Evolutionary conservation across 768 basidiomycete species (phyloP), one percentile per base, ranked within the genome.

Genomic region (Gautieria morchelliformis): DNA sequence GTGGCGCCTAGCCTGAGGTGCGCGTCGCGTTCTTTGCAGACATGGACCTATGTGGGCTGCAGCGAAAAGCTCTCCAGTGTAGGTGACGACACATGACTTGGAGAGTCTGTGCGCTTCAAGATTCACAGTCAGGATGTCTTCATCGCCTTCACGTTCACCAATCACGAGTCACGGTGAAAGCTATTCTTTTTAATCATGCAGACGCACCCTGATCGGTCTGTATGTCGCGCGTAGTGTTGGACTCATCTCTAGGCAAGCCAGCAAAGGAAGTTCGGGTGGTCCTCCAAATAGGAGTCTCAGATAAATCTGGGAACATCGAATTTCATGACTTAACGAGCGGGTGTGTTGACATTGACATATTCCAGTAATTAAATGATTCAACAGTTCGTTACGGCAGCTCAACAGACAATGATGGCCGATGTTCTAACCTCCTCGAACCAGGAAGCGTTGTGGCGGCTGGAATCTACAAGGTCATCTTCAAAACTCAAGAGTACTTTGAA

Each of bases 321-420:
- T 86, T 85, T 65, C 69, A 74, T 33, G 74, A 68, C 32, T 85
- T 37, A 37, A 87, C 79, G 30, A 75, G 70, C 63, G 84, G 86
- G 91, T 90, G 63, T 56, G 69, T 61, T 46, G 56, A 56, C 42
- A 30, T 12, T 48, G 44, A 8, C 20, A 32, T 19, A 24, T 42
- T 3, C 12, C n/a, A 39, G 14, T 22, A 50, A 45, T 53, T 66
- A 56, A 65, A 24, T 52, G 14, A 37, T 10, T 41, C 44, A 49
- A 58, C 19, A 15, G 49, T 1, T 59, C 46, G 3, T 44, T 57
- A 47, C 19, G 11, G 19, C 63, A 94, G 92, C 2, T 67, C 71
- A 15, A 96, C 93, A 7, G 81, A 96, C 64, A 65, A 75, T 2
- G 89, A 95, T 63, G 93, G 93, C 37, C 84, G 93, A 35, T 93